Evolutionary conservation across 306 rosid genomes (phyloP), one percentile per base, ranked within the genome.

Genomic region (Dalbergia cultrata): DNA sequence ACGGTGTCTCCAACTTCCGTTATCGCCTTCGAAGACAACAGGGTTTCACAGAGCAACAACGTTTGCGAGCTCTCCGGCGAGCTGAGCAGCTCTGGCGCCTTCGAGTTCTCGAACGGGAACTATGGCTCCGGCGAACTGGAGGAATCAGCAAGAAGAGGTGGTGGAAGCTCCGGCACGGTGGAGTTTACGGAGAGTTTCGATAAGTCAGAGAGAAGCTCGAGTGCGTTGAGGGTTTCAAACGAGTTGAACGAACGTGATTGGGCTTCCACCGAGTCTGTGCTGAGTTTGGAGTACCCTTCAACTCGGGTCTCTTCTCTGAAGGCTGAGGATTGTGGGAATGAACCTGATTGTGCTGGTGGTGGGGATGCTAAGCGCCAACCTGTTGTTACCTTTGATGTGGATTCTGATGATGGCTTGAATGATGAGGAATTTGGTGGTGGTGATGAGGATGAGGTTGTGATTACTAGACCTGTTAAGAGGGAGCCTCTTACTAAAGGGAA

Each of bases 251-350:
- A 84, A 72, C 94, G 72, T 22, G 99, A 93, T 77, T 96, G 98
- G 97, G 86, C 79, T 0, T 93, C 97, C 5, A 82, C 79, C 26
- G 99, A 88, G 83, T 96, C 98, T 1, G 92, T 86, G 22, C 68
- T 90, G 91, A 96, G 99, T 82, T 60, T 90, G 67, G 99, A 96
- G 69, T 96, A 92, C 82, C 99, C 99, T 0, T 96, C 99, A 6
- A 93, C 99, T 45, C 87, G 97, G 75, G 94, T 93, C 73, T 92
- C 97, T 14, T 90, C 99, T 37, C 74, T 84, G 61, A 93, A 90
- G 89, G 96, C 85, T 8, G 88, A 82, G 68, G 90, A 90, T 16
- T 85, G 80, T 58, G 76, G 68, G n/a, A 70, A 62, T 11, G 87
- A 82, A 14, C 67, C 73, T 7, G 76, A 67, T 68, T 59, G 59